A percentile compares a stretch with the other conserved stretches of the same genome.
Conservation (phyloP, 257 asterid species). For the Solanum sparsipilum region DNA sequence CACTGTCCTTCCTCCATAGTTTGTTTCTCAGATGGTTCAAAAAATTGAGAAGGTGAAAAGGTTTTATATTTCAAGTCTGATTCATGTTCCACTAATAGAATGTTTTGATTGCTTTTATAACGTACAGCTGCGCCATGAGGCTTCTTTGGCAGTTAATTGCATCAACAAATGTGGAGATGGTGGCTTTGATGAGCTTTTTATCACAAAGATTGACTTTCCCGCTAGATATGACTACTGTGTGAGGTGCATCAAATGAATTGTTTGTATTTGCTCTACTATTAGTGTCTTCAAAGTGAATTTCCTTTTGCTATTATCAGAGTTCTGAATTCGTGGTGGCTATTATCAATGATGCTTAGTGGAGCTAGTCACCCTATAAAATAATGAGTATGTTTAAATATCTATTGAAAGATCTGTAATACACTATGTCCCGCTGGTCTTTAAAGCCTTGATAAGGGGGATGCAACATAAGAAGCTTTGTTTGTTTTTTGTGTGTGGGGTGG, state of each 20-base stretch:
- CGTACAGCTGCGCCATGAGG: conserved; percentile 67
- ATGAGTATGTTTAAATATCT: not conserved
- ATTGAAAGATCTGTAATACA: not conserved
- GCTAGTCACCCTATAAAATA: not conserved
- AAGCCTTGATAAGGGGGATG: not conserved
- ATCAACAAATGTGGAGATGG: conserved; percentile 63
- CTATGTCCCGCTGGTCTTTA: not conserved
- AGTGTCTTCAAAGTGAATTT: not conserved
- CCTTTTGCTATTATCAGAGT: not conserved
- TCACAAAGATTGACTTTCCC: conserved; percentile 66
- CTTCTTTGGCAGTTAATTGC: conserved; percentile 61
- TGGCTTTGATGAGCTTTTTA: conserved; percentile 79
- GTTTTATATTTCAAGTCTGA: not conserved
- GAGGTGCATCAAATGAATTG: conserved; percentile 32
- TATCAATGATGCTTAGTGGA: not conserved
- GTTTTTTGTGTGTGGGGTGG: not conserved
- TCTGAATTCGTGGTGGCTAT: not conserved
- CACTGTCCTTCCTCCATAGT: not conserved
- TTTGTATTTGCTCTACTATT: not conserved
- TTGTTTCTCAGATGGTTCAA: not conserved
- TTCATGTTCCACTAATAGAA: not conserved
- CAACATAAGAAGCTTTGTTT: not conserved
- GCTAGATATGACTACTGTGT: conserved; percentile 77
- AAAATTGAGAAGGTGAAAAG: not conserved
- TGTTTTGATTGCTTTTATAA: not conserved